phyloP scores from a whole-genome alignment of 352 stramenopile species.

The Globisporangium megalacanthum region DNA sequence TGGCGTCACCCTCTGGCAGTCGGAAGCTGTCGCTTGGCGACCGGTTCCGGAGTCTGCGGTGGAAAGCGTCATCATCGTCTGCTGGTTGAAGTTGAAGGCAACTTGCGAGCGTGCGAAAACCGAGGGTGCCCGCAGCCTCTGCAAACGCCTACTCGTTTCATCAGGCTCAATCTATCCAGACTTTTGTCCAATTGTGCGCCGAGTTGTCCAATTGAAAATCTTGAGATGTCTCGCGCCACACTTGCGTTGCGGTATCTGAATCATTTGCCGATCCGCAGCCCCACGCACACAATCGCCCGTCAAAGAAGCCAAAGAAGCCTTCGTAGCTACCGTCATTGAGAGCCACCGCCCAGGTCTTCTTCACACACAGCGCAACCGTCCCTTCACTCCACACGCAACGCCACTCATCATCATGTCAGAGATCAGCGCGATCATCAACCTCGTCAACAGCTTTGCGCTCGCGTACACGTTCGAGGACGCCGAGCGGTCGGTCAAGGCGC shows the following conservation, averaged over 20 bases:
- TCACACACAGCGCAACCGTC: not conserved
- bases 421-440: slow-evolving; percentile 72
- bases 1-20: not conserved
- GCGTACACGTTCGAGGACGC: slow-evolving; percentile 74
- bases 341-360: too few relatives aligned
- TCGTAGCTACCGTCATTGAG: too few relatives aligned
- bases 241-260: too few relatives aligned
- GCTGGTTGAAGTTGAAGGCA: not conserved
- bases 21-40: slow-evolving; percentile 28
- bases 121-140: too few relatives aligned
- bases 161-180: too few relatives aligned
- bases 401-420: slow-evolving; percentile 40
- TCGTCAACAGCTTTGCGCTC: slow-evolving; percentile 79
- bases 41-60: slow-evolving; percentile 28
- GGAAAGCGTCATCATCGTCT: slow-evolving; percentile 7
- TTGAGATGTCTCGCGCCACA: too few relatives aligned
- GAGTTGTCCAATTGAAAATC: too few relatives aligned
- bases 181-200: too few relatives aligned
- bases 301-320: too few relatives aligned
- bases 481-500: slow-evolving; percentile 59
- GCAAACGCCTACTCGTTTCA: not conserved
- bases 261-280: too few relatives aligned
- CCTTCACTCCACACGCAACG: not conserved
- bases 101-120: not conserved
- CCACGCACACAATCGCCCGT: too few relatives aligned